These are phyloP conservation scores for Rhodotorula sp. DNA, from an alignment of 1,284 basidiomycete genomes.

Conservation along the genomic window DNA sequence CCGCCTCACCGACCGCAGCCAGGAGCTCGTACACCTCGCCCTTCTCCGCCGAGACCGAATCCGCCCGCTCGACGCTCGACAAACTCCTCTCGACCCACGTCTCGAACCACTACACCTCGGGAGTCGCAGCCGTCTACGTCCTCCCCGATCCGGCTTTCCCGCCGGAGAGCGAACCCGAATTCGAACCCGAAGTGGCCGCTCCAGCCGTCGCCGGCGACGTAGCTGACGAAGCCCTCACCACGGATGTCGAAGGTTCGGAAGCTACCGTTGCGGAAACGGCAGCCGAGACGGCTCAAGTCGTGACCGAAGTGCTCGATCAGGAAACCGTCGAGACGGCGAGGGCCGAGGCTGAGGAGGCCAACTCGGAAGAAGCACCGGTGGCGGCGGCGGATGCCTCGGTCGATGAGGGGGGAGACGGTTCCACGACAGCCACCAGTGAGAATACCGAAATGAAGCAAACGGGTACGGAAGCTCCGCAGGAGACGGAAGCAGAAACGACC, in stretches of 20 bases:
- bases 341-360: conserved; percentile 21
- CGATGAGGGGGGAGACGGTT: neutral
- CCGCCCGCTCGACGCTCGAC: conserved; percentile 70
- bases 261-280: conserved; percentile 5
- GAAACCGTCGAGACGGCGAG: conserved; percentile 17
- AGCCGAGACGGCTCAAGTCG: conserved; percentile 26
- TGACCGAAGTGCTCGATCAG: neutral
- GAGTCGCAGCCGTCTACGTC: conserved; percentile 66
- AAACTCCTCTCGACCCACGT: conserved; percentile 67
- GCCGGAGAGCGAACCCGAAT: neutral
- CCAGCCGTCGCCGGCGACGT: conserved; percentile 44
- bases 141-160: conserved; percentile 25
- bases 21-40: conserved; percentile 52
- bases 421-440: conserved; percentile 2
- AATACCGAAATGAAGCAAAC: neutral
- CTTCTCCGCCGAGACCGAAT: conserved; percentile 63
- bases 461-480: conserved; percentile 7
- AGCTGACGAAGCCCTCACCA: conserved; percentile 40
- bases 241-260: conserved; percentile 16
- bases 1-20: conserved; percentile 62
- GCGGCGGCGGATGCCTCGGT: no score
- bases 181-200: neutral
- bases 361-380: neutral
- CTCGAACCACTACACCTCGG: conserved; percentile 71
- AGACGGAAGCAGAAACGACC: conserved; percentile 19